Percentiles rank a stretch among this genome's conserved stretches.
Evolutionary conservation across 2,329 filamentous ascomycete species (phyloP).

Genomic region (Leptosphaerulina australis): DNA sequence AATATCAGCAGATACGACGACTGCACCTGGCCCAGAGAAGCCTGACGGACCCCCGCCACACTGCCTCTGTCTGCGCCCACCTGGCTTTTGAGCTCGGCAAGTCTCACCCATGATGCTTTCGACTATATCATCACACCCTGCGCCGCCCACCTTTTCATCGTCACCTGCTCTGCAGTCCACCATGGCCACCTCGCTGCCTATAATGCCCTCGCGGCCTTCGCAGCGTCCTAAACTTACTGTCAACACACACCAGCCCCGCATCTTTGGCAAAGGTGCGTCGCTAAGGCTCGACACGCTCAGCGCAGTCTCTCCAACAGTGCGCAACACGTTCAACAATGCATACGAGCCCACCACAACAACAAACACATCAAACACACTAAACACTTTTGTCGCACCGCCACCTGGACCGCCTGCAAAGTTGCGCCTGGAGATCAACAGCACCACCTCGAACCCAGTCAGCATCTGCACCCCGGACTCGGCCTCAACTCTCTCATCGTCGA

Average conservation of each 20-base stretch:
- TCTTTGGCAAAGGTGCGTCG: constrained; percentile 61
- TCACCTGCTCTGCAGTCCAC: constrained; percentile 41
- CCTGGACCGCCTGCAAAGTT: constrained; percentile 39
- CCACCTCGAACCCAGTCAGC: constrained; percentile 26
- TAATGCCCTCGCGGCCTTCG: constrained; percentile 46
- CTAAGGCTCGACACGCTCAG: constrained; percentile 61
- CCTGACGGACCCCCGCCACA: constrained; percentile 17
- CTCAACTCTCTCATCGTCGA: constrained; percentile 50
- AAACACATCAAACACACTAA: constrained; percentile 14
- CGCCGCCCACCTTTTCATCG: constrained; percentile 33
- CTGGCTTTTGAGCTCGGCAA: constrained; percentile 6
- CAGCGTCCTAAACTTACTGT: constrained; percentile 65
- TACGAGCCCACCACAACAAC: constrained; percentile 51
- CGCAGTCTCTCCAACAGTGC: constrained; percentile 64
- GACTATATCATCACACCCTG: constrained; percentile 43
- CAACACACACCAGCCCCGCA: constrained; percentile 59
- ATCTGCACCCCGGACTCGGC: constrained; percentile 45
- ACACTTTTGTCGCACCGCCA: constrained; percentile 28
- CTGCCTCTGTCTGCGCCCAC: constrained; percentile 15
- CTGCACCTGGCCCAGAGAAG: constrained; percentile 17
- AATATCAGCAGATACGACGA: constrained; percentile 16
- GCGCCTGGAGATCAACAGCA: constrained; percentile 44
- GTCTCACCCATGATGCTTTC: constrained; percentile 46
- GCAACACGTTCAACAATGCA: constrained; percentile 67
- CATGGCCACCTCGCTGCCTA: constrained; percentile 55